Evolutionary conservation across 106 monocot genomes (phyloP).

Genomic region (Vanilla planifolia): DNA sequence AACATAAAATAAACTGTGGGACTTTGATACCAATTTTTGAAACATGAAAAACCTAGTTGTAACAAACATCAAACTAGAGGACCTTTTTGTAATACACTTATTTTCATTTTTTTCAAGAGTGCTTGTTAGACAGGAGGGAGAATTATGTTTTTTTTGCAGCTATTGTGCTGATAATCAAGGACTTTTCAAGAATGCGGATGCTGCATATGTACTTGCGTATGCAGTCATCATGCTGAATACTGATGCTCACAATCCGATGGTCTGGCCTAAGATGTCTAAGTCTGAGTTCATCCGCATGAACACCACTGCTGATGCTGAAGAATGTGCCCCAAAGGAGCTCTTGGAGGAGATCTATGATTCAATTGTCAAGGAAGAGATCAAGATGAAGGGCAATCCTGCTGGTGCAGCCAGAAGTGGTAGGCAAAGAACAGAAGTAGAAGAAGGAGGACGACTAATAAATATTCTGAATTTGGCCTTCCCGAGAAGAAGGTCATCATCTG

Average conservation of each 20-base stretch:
- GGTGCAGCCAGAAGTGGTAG: slow-evolving; percentile 31
- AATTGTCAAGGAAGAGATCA: slow-evolving; percentile 87
- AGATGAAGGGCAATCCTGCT: slow-evolving; percentile 63
- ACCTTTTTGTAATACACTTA: too few relatives aligned
- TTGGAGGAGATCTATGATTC: slow-evolving; percentile 92
- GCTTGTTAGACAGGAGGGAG: too few relatives aligned
- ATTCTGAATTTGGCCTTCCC: slow-evolving; percentile 94
- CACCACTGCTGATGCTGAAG: slow-evolving; percentile 62
- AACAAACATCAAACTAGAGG: too few relatives aligned
- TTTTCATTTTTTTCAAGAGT: too few relatives aligned
- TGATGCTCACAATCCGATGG: slow-evolving; percentile 97
- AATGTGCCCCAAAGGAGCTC: slow-evolving; percentile 79
- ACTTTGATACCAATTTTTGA: too few relatives aligned
- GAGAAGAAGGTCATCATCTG: slow-evolving; percentile 49
- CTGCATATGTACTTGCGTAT: slow-evolving; percentile 96
- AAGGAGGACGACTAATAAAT: slow-evolving; percentile 63
- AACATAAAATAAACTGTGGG: too few relatives aligned
- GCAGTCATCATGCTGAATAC: slow-evolving; percentile 97
- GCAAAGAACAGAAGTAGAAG: slow-evolving; percentile 59
- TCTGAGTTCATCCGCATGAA: slow-evolving; percentile 88
- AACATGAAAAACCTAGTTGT: too few relatives aligned
- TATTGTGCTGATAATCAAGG: slow-evolving; percentile 95
- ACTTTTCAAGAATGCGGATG: slow-evolving; percentile 89
- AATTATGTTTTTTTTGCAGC: slow-evolving; percentile 48
- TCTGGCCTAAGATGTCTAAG: slow-evolving; percentile 97